Base-by-base conservation (phyloP, 139 green algal species). In the Tetradesmus lagerheimii region DNA sequence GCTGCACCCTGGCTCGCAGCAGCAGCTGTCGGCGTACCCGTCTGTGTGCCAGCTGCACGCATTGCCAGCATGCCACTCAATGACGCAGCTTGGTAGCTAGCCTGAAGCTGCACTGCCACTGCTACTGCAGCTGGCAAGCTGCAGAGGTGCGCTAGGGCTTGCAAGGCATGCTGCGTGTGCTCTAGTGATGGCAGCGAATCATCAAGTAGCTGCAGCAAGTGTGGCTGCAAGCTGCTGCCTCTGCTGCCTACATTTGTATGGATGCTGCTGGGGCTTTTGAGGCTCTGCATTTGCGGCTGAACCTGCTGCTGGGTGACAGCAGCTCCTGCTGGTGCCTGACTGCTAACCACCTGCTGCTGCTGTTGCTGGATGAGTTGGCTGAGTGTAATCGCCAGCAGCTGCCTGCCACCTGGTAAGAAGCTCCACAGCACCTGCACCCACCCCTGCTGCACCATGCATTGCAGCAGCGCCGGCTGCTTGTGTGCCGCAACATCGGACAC, bases 341-440 rank as follows among this genome's bases (percentile, higher is more conserved):
- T 29, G 71, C 57, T 31, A 31, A 29, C 11, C 29, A 27, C 31
- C 15, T 79, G 71, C 71, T 79, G 71, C 71, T 39, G 66, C 66
- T 76, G 80, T 50, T 86, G 80, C 80, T 79, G 57, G 4, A 87
- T 50, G 23, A 87, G 53, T 18, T 87, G 82, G 41, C 57, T 87
- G 20, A 87, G 5, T 23, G 53, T 35, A 27, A 87, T 25, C 29
- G 82, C 82, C 35, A 87, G 57, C 23, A 87, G 35, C 37, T 87
- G 82, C 35, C 82, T 34, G 2, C 82, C 82, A 38, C 80, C 80
- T 45, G 80, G 80, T 23, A 87, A 18, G 57, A 87, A 87, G 34
- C 47, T 57, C 82, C 82, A 87, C 35, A 87, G 57, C 53, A 78
- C 34, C 29, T 87, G 82, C 6, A 87, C 82, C 83, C 83, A 88